Conservation (phyloP, 2,329 filamentous ascomycete genomes). For the Pestalotiopsis sp. region DNA sequence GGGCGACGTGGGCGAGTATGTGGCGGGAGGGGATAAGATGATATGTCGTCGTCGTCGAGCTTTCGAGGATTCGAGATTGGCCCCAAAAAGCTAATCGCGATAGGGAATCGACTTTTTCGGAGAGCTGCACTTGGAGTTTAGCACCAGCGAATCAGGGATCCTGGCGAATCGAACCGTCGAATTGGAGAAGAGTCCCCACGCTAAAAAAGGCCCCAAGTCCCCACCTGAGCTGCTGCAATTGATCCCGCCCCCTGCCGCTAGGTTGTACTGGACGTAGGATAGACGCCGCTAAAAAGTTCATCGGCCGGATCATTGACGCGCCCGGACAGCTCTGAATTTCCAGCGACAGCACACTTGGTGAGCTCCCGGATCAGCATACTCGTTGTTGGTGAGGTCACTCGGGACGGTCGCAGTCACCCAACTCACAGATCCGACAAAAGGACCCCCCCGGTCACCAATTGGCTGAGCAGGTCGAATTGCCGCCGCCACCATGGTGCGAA, state of each 20-base stretch:
- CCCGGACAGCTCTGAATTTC: slow-evolving; percentile 1
- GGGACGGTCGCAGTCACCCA: not conserved
- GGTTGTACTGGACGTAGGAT: not conserved
- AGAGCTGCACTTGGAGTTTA: not conserved
- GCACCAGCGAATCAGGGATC: slow-evolving; percentile 1
- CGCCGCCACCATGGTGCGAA: slow-evolving; percentile 33
- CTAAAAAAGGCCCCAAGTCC: not conserved
- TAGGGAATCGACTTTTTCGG: not conserved
- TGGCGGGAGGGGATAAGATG: not conserved
- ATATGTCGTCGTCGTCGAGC: not conserved
- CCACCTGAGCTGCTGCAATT: not conserved
- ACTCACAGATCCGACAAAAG: not conserved
- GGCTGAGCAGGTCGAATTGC: slow-evolving; percentile 7
- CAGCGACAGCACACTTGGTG: not conserved
- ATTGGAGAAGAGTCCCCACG: not conserved
- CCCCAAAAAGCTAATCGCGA: not conserved
- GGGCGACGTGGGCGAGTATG: not conserved
- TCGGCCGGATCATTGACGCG: slow-evolving; percentile 10
- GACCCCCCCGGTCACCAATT: not conserved
- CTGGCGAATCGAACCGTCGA: not conserved
- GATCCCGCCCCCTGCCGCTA: too few relatives aligned
- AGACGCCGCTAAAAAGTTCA: slow-evolving; percentile 12
- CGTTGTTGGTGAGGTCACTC: not conserved
- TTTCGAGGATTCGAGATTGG: not conserved
- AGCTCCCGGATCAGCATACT: not conserved